Evolutionary conservation across 257 asterid species (phyloP).

Genomic region (Leonotis leonurus): DNA sequence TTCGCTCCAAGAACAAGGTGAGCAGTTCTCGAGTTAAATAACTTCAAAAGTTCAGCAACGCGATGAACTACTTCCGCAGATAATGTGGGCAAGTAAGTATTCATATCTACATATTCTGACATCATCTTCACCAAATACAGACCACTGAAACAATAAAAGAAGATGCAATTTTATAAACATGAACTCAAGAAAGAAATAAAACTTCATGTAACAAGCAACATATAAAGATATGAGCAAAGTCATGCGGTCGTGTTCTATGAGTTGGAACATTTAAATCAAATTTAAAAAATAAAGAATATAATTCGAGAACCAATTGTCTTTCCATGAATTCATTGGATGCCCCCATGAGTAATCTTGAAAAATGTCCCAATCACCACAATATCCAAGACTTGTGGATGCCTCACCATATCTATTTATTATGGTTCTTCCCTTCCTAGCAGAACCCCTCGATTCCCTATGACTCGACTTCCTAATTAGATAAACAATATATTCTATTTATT

Average conservation of each 20-base stretch:
- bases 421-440: neutral
- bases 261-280: neutral
- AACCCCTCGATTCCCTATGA: neutral
- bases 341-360: neutral
- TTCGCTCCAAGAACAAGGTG: slow-evolving; percentile 99
- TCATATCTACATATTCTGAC: slow-evolving; percentile 85
- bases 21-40: slow-evolving; percentile 89
- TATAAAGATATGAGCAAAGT: neutral
- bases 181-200: neutral
- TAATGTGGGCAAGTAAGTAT: slow-evolving; percentile 57
- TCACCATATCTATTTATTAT: neutral
- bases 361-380: neutral
- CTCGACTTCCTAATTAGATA: neutral
- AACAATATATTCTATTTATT: neutral
- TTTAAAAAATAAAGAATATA: neutral
- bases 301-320: neutral
- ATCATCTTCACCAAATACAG: slow-evolving; percentile 93
- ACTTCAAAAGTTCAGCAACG: slow-evolving; percentile 82
- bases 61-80: slow-evolving; percentile 95
- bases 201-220: neutral
- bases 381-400: neutral
- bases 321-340: neutral
- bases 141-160: slow-evolving; percentile 62
- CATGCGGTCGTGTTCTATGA: neutral
- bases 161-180: neutral